Evolutionary conservation across 2,329 filamentous ascomycete species (phyloP), one percentile per base, ranked within the genome.

Genomic region (Penicillium sp.): DNA sequence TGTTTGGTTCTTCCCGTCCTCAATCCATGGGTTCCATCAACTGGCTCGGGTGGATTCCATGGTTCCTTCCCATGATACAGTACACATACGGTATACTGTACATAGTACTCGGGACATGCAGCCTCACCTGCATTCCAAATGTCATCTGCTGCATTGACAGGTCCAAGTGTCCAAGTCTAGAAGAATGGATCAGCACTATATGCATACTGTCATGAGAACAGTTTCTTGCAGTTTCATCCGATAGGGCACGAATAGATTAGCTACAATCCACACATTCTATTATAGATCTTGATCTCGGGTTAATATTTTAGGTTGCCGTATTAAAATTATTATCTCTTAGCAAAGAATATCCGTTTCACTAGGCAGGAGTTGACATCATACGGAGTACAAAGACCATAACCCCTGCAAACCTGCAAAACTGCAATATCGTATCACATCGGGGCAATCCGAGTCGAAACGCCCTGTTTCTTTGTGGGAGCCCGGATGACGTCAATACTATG

Each of bases 1-100:
- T 33, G 28, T 49, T 40, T 49, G 47, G 47, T 33, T 33, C 37
- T 45, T 53, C 48, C 48, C 51, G 44, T 9, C 35, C 1, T 50
- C 15, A 12, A 38, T 17, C 51, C 51, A 53, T 43, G 51, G 51
- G 17, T 46, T 21, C 19, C 13, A 26, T 15, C 34, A 3, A 40
- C 32, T 33, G 43, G 29, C n/a, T 29, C 32, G 37, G 48, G 19
- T 9, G 28, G 8, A 24, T 38, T 43, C 47, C 47, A 45, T 45
- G 47, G 47, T 49, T 45, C 28, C 10, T 21, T 28, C 15, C 28
- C 34, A 34, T 34, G 19, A 26, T 45, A 22, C 33, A 22, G 17
- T 38, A 21, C 19, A 15, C 19, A 19, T 13, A 35, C 34, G 4
- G 17, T 35, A 19, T 35, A 13, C 10, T 38, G 35, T 46, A 46